Conservation (phyloP, 2,329 filamentous ascomycete species). For the Ceratocystis papillata region DNA sequence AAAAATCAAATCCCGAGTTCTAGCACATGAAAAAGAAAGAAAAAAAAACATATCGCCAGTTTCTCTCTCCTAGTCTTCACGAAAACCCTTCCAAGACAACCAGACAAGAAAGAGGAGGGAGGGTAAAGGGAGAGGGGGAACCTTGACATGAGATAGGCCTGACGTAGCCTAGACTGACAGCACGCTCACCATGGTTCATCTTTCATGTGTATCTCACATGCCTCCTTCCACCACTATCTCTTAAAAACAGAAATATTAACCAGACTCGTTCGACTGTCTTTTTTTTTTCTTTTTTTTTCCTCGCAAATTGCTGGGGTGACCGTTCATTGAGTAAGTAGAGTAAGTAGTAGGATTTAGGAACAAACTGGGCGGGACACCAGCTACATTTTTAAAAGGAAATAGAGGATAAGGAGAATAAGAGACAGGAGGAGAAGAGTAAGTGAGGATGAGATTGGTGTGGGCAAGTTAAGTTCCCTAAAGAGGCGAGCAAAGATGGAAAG, state of each 20-base stretch:
- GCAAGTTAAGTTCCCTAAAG: neutral
- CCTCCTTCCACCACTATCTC: neutral
- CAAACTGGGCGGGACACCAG: neutral
- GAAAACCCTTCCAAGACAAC: no score
- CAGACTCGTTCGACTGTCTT: no score
- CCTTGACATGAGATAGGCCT: no score
- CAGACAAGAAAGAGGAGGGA: no score
- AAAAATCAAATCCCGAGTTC: conserved; percentile 19
- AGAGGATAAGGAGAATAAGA: neutral
- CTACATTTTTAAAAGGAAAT: neutral
- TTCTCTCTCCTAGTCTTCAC: neutral
- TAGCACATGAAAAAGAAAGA: conserved; percentile 25
- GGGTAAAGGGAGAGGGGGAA: no score
- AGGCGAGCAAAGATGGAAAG: neutral
- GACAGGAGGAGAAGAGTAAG: neutral
- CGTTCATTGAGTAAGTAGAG: neutral
- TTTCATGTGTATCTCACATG: no score
- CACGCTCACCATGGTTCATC: no score
- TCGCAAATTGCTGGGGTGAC: neutral
- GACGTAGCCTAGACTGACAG: no score
- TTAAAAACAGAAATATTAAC: neutral
- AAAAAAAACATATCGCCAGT: conserved; percentile 26
- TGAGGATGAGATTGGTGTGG: neutral
- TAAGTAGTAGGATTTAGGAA: neutral
- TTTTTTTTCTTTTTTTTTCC: neutral